Evolutionary conservation across 345 rosid genomes (phyloP).

Genomic region (Rhizophora apiculata): DNA sequence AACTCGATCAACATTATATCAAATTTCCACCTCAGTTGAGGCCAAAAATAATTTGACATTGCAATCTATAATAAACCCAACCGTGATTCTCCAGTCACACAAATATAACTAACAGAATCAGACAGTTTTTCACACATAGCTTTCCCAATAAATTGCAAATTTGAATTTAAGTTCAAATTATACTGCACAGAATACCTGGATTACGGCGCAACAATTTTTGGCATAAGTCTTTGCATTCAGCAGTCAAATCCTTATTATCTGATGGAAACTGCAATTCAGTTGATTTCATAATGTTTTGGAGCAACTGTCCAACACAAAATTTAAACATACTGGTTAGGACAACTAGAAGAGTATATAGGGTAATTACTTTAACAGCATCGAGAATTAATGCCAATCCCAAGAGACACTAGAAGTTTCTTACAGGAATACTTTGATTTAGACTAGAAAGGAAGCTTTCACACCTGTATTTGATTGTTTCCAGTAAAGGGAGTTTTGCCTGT

Average conservation of each 20-base stretch:
- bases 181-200: slow-evolving; percentile 62
- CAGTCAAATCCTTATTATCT: slow-evolving; percentile 53
- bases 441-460: slow-evolving; percentile 20
- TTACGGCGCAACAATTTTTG: slow-evolving; percentile 76
- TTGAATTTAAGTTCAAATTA: slow-evolving; percentile 12
- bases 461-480: slow-evolving; percentile 90
- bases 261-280: slow-evolving; percentile 74
- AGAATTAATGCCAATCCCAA: slow-evolving; percentile 5
- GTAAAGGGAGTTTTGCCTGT: slow-evolving; percentile 92
- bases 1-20: no score
- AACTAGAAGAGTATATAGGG: slow-evolving; percentile 3
- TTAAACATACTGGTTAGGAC: slow-evolving; percentile 13
- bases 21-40: slow-evolving; percentile 1
- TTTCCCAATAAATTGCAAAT: slow-evolving; percentile 6
- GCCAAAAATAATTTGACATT: background rate
- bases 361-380: slow-evolving; percentile 5
- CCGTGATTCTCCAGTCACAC: no score
- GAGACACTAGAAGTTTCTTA: background rate
- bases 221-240: slow-evolving; percentile 81
- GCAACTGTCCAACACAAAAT: slow-evolving; percentile 58
- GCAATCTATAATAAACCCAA: no score
- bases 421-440: background rate
- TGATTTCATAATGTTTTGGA: slow-evolving; percentile 80
- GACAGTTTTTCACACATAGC: background rate
- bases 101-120: no score